Base-by-base conservation (phyloP, 1,284 basidiomycete species). In the Pisolithus thermaeus region DNA sequence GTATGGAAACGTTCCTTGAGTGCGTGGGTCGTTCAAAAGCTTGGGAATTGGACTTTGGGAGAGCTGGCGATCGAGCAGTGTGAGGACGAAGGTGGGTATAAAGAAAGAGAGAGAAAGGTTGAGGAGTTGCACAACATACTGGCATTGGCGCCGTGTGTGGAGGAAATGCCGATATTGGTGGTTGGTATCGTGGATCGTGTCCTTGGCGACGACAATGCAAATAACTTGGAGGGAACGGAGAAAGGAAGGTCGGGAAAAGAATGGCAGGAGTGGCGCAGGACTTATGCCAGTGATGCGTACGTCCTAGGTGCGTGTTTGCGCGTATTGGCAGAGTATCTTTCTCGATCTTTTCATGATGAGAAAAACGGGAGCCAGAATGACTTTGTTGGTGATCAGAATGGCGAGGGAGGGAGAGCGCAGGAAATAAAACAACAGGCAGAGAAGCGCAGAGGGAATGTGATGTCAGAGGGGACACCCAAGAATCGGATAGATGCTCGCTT, bases 1-100 rank as follows among this genome's bases (percentile, higher is more conserved):
- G 74, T 76, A 1, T 86, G 81, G 83, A 76, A 70, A 60, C 70
- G 72, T 47, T 74, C 71, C 48, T 58, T 83, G 12, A 77, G 79
- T 59, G 61, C 56, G 3, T 79, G 79, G 74, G 64, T 77, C 23
- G 57, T 55, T 52, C 57, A 58, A 35, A 60, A 54, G 16, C 47
- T 69, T 27, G 63, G 64, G 36, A 12, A 42, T 64, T 56, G 64
- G 59, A 54, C 66, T 65, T 62, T 62, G 43, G 47, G 28, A 11
- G 8, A 9, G 28, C 7, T 9, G 28, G 28, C 1, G 3, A 8
- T 30, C 28, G 28, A 30, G 28, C 1, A 11, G 28, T 30, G 28
- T 11, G 28, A 52, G 59, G 32, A 14, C 12, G 32, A 35, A 14
- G 32, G 32, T 14, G 32, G 12, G 32, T 5, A 35, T 14, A 12